These are phyloP conservation scores for Nakazawaea wickerhamii DNA, from an alignment of 805 yeast genomes.

Conservation along the genomic window DNA sequence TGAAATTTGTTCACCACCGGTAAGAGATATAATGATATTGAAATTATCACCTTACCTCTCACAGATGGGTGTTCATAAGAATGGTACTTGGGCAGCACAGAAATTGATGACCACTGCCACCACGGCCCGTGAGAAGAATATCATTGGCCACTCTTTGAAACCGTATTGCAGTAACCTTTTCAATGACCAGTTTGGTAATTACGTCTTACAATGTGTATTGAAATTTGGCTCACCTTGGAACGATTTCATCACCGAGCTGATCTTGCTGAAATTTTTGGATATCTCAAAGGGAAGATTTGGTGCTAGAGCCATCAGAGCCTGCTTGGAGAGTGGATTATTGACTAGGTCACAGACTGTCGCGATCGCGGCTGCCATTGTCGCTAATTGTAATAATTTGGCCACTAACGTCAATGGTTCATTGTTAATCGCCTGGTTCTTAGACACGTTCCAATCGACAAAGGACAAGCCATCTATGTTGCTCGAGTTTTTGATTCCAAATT, in stretches of 20 bases:
- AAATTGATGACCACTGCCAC: slow-evolving; percentile 77
- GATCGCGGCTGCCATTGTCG: slow-evolving; percentile 71
- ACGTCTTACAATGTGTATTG: slow-evolving; percentile 90
- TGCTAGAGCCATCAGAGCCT: slow-evolving; percentile 90
- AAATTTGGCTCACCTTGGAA: slow-evolving; percentile 87
- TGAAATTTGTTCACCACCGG: slow-evolving; percentile 58
- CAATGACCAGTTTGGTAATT: slow-evolving; percentile 95
- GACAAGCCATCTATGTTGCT: slow-evolving; percentile 62
- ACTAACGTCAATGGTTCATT: slow-evolving; percentile 84
- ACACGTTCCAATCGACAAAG: slow-evolving; percentile 61
- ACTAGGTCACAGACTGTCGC: slow-evolving; percentile 63
- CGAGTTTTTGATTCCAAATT: slow-evolving; percentile 52
- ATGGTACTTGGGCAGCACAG: slow-evolving; percentile 99
- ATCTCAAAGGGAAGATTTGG: slow-evolving; percentile 90
- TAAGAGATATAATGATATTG: slow-evolving; percentile 77
- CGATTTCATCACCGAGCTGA: slow-evolving; percentile 82
- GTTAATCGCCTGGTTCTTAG: slow-evolving; percentile 90
- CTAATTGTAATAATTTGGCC: slow-evolving; percentile 73
- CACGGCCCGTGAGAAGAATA: slow-evolving; percentile 54
- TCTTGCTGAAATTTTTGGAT: slow-evolving; percentile 69
- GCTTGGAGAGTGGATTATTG: slow-evolving; percentile 73
- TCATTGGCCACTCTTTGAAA: slow-evolving; percentile 64
- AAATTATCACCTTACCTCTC: slow-evolving; percentile 75
- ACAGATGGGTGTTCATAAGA: slow-evolving; percentile 91
- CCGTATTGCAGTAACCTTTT: slow-evolving; percentile 83